Evolutionary conservation across 2,329 filamentous ascomycete genomes (phyloP), one percentile per base, ranked within the genome.

Genomic region (Alternaria triticina): DNA sequence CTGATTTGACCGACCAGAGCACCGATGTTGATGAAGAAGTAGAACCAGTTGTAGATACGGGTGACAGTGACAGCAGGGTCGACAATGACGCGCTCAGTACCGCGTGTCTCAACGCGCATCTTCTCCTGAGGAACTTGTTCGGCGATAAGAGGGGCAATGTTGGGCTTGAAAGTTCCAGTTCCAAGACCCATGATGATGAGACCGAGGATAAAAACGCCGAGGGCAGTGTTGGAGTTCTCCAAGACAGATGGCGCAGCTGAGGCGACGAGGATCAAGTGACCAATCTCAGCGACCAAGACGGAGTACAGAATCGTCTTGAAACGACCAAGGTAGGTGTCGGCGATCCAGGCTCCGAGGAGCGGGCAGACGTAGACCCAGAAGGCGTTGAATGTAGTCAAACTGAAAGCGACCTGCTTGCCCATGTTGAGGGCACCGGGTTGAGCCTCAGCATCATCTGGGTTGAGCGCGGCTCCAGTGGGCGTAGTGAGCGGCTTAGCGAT

Each of bases 111-210:
- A 52, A 82, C 73, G 23, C 82, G 25, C 54, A 81, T 88, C 76
- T 77, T 87, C 77, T 84, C 87, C 70, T 83, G 81, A 58, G 83
- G 84, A 70, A 91, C 89, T 80, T 92, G 90, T 67, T 91, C 89
- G 55, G 88, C 89, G 44, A 83, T 78, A 63, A 87, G 72, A 49
- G 85, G 85, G 54, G 83, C 82, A 47, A 87, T 85, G 77, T 91
- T 91, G 69, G 87, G 86, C 81, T 91, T 91, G 82, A 92, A 90
- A 63, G 88, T 88, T 70, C 89, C 89, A 2, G 89, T 90, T 56
- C 89, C 89, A 12, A 91, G 75, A 63, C 89, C 89, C 64, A 91
- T 89, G 65, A 91, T 76, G 69, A 91, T 82, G 66, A 89, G 83
- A 10, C 87, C 81, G 13, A 83, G 79, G 51, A 87, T 80, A 71